Conservation (phyloP, 306 rosid genomes). For the Senna tora region DNA sequence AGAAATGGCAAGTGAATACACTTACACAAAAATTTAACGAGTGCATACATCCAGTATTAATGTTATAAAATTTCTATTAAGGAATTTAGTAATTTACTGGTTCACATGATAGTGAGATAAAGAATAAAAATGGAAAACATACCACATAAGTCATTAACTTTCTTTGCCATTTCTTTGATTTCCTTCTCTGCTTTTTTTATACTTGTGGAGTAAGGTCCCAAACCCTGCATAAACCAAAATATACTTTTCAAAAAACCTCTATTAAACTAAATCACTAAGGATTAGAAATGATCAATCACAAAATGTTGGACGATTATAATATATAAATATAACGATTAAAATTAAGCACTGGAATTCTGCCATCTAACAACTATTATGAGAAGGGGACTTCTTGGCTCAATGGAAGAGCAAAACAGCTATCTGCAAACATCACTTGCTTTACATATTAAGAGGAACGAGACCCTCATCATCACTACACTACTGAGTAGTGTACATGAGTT, state of each 20-base stretch:
- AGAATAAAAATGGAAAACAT: conserved; percentile 18
- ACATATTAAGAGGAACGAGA: conserved; percentile 7
- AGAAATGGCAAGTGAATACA: not conserved
- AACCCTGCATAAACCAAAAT: conserved; percentile 63
- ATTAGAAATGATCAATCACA: not conserved
- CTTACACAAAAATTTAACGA: not conserved
- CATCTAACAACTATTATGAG: not conserved
- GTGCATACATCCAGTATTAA: not conserved
- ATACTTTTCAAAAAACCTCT: not conserved
- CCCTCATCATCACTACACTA: conserved; percentile 6
- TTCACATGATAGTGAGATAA: conserved; percentile 12
- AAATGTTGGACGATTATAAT: not conserved
- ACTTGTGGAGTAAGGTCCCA: conserved; percentile 87
- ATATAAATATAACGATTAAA: not conserved
- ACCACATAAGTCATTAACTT: conserved; percentile 95
- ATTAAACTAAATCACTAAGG: not conserved
- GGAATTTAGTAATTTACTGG: not conserved
- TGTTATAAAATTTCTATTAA: not conserved
- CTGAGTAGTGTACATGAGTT: not conserved
- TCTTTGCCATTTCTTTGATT: conserved; percentile 95
- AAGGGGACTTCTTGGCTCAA: conserved; percentile 3
- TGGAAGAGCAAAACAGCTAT: not conserved
- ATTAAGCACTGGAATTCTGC: not conserved
- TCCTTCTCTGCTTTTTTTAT: conserved; percentile 91
- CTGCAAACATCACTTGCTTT: conserved; percentile 2